Percentiles rank a stretch among this genome's conserved stretches.
Evolutionary conservation across 352 stramenopile genomes (phyloP).

Genomic region (Globisporangium paddicum): DNA sequence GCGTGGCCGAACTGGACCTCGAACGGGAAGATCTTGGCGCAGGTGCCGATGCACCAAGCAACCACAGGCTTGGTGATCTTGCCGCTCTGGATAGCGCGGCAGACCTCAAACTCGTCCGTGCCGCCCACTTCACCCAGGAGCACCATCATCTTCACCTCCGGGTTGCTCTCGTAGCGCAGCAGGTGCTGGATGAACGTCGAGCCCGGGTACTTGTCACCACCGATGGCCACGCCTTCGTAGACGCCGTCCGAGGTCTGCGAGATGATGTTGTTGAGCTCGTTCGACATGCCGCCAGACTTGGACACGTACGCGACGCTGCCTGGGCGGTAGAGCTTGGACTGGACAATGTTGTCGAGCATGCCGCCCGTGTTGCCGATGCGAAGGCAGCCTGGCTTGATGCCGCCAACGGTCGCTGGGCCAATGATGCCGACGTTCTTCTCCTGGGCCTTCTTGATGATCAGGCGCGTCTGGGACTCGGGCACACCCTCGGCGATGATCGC

Average conservation of each 20-base stretch:
- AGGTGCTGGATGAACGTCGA: slow-evolving; percentile 97
- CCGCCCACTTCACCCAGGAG: slow-evolving; percentile 95
- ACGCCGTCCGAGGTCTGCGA: slow-evolving; percentile 94
- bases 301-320: slow-evolving; percentile 96
- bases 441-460: slow-evolving; percentile 92
- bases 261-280: slow-evolving; percentile 98
- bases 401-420: slow-evolving; percentile 94
- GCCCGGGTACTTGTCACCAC: slow-evolving; percentile 95
- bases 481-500: slow-evolving; percentile 98
- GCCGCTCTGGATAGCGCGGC: slow-evolving; percentile 89
- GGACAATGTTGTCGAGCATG: slow-evolving; percentile 98
- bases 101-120: slow-evolving; percentile 96
- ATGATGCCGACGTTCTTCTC: slow-evolving; percentile 93
- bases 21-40: slow-evolving; percentile 96
- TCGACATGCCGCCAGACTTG: slow-evolving; percentile 96
- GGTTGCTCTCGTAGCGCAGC: slow-evolving; percentile 95
- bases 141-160: slow-evolving; percentile 95
- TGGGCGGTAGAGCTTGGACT: slow-evolving; percentile 95
- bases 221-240: slow-evolving; percentile 94
- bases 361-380: slow-evolving; percentile 97
- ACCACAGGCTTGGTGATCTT: slow-evolving; percentile 96
- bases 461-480: slow-evolving; percentile 92
- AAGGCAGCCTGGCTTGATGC: slow-evolving; percentile 96
- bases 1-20: slow-evolving; percentile 98
- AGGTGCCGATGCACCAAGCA: slow-evolving; percentile 98